Evolutionary conservation across 306 rosid species (phyloP).

Genomic region (Mimosa bimucronata): DNA sequence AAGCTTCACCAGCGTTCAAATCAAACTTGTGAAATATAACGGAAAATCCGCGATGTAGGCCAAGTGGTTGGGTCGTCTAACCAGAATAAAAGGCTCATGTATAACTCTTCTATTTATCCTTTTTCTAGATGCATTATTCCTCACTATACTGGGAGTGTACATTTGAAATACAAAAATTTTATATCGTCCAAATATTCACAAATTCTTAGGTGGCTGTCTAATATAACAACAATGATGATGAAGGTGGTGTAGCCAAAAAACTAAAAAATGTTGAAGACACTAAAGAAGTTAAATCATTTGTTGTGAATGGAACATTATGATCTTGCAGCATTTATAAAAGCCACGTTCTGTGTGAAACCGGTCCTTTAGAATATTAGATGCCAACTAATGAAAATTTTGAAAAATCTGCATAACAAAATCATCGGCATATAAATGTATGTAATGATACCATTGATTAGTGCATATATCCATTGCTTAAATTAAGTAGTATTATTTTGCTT

Average conservation of each 20-base stretch:
- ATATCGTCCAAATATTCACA: no score
- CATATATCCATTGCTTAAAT: not conserved
- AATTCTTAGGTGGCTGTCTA: no score
- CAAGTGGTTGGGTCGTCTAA: no score
- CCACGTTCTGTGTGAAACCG: not conserved
- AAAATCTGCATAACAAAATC: not conserved
- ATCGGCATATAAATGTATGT: not conserved
- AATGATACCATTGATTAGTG: not conserved
- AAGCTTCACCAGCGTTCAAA: no score
- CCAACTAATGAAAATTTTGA: not conserved
- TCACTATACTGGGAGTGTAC: no score
- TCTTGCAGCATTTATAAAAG: not conserved
- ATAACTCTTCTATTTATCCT: no score
- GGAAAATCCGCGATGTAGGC: not conserved
- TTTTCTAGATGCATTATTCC: no score
- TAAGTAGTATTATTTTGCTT: not conserved
- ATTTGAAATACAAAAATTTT: no score
- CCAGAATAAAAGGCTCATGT: no score
- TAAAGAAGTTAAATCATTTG: not conserved
- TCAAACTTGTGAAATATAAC: no score
- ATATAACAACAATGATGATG: not conserved
- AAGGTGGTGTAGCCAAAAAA: not conserved
- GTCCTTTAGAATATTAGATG: constrained; percentile 10
- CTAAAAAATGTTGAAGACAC: not conserved
- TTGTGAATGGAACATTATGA: not conserved